Conservation (phyloP, 257 asterid species). For the Mentha longifolia region DNA sequence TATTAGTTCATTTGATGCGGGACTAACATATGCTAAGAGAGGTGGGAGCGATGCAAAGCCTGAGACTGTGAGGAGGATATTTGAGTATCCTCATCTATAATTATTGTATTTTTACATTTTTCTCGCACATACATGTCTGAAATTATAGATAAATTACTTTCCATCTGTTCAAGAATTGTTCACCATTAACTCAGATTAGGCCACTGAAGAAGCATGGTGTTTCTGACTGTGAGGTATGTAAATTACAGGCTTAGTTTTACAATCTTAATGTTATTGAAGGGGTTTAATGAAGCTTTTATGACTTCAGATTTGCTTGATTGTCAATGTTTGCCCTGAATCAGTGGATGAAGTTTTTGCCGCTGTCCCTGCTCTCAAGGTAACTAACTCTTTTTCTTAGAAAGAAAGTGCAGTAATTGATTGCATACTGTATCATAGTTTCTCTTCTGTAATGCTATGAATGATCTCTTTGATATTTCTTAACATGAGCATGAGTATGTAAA, state of each 20-base stretch:
- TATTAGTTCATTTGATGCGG: conserved; percentile 78
- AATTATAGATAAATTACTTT: conserved; percentile 3
- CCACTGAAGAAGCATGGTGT: conserved; percentile 77
- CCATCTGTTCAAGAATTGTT: conserved; percentile 37
- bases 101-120: background rate
- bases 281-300: conserved; percentile 32
- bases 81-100: conserved; percentile 77
- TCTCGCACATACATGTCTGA: background rate
- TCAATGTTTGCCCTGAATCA: conserved; percentile 72
- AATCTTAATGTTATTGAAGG: conserved; percentile 19
- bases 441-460: conserved; percentile 2
- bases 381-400: conserved; percentile 21
- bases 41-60: conserved; percentile 53
- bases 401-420: conserved; percentile 14
- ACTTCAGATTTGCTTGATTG: conserved; percentile 78
- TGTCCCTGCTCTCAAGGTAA: conserved; percentile 80
- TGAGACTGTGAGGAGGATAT: conserved; percentile 59
- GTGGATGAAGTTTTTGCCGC: conserved; percentile 88
- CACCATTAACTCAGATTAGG: conserved; percentile 66
- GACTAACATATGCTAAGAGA: conserved; percentile 76
- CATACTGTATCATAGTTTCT: conserved; percentile 22
- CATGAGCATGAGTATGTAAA: background rate
- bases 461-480: conserved; percentile 9
- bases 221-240: conserved; percentile 77
- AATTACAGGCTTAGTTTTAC: conserved; percentile 28